Evolutionary conservation across 129 eudicot species (phyloP), one percentile per base, ranked within the genome.

Genomic region (Flaveria brownii): DNA sequence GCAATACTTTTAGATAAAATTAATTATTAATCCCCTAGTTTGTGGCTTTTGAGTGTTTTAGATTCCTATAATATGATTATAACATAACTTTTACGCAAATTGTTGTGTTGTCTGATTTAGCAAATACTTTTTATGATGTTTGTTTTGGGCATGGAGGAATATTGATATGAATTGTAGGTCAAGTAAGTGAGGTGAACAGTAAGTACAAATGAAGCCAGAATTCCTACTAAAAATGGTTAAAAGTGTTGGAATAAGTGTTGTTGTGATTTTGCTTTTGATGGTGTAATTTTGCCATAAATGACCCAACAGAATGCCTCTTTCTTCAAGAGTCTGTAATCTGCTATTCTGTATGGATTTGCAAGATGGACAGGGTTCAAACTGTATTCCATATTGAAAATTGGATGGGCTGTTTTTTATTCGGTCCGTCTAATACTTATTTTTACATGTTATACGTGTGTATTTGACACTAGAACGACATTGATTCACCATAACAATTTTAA

Each of bases 161-260:
- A 90, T 82, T 86, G 91, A 87, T 86, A 77, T 85, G 85, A 82
- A 90, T 84, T 87, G 89, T 72, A 69, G 54, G 80, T 59, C 77
- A 90, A 85, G 90, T 77, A 90, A 83, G 70, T 52, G 71, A 81
- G 66, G 71, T 68, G 52, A 76, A 80, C 83, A 84, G 89, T 74
- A 80, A 67, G 78, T 65, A 43, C 13, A 63, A 1, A 77, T 73
- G 86, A 82, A 80, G 87, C 85, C 84, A 90, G 93, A 86, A 80
- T 78, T 84, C 81, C 79, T 84, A 78, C 84, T 81, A 73, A 54
- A 82, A 82, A 82, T 85, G 92, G 89, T 82, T 63, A 85, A 90
- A 90, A 88, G 88, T 87, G 77, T 77, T 76, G 42, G 96, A 87
- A 90, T 90, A 86, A 88, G 97, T 91, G 91, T 86, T 70, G 73